These are phyloP conservation scores for Wickerhamomyces kurtzmanii DNA, from an alignment of 805 yeast species.

Conservation along the genomic window DNA sequence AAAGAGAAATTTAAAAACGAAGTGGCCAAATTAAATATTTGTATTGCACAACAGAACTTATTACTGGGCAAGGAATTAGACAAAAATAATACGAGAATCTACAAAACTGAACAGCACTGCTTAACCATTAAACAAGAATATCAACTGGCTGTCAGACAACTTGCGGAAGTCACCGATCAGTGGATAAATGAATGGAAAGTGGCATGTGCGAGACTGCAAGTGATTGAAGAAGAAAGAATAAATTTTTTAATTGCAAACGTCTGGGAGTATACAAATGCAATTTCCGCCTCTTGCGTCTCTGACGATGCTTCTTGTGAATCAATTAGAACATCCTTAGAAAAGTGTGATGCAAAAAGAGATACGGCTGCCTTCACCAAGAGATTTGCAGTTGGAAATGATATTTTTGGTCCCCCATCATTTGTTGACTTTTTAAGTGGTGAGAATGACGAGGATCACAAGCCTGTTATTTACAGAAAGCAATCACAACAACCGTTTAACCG, in stretches of 20 bases:
- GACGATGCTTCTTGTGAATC: constrained; percentile 72
- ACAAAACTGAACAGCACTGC: constrained; percentile 34
- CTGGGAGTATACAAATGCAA: constrained; percentile 70
- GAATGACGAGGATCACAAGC: constrained; percentile 18
- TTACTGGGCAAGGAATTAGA: constrained; percentile 70
- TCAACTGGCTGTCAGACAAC: constrained; percentile 39
- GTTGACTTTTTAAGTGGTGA: constrained; percentile 46
- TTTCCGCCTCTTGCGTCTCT: constrained; percentile 68
- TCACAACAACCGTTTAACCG: too few relatives aligned
- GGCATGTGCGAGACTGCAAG: constrained; percentile 53
- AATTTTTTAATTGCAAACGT: constrained; percentile 59
- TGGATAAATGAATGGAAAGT: constrained; percentile 70
- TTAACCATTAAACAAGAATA: constrained; percentile 41
- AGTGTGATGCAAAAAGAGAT: constrained; percentile 54
- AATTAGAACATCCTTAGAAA: constrained; percentile 57
- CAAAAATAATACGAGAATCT: constrained; percentile 44
- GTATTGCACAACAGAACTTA: constrained; percentile 51
- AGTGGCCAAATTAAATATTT: constrained; percentile 48
- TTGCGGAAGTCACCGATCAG: constrained; percentile 45
- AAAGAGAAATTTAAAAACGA: constrained; percentile 46
- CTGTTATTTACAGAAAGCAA: too few relatives aligned
- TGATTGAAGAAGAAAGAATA: constrained; percentile 62
- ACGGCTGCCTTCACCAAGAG: constrained; percentile 39
- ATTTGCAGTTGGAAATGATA: constrained; percentile 56
- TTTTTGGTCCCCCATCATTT: constrained; percentile 50